These are phyloP conservation scores for Vinca minor DNA, from an alignment of 257 asterid genomes.

Conservation along the genomic window DNA sequence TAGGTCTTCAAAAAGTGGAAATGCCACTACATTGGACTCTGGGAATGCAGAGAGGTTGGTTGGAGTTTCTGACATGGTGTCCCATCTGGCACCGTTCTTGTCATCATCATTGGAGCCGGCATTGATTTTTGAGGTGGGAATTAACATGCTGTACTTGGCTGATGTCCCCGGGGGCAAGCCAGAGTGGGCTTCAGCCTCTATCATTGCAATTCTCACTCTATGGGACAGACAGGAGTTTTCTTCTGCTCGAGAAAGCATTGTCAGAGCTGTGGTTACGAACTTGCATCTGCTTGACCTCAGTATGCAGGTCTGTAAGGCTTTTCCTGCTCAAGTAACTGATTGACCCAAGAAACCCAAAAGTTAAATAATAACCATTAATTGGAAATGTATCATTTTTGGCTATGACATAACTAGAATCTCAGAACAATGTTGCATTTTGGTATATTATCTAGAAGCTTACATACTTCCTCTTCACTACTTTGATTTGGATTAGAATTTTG, in stretches of 20 bases:
- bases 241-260: constrained; percentile 84
- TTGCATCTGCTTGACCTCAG: constrained; percentile 88
- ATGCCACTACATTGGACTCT: constrained; percentile 24
- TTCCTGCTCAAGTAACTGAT: constrained; percentile 13
- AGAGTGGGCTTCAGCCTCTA: constrained; percentile 85
- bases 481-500: neutral
- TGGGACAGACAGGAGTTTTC: constrained; percentile 96
- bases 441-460: neutral
- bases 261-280: constrained; percentile 81
- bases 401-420: neutral
- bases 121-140: constrained; percentile 80
- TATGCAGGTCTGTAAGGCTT: constrained; percentile 58
- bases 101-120: constrained; percentile 84
- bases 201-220: constrained; percentile 75
- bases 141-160: constrained; percentile 83
- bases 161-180: constrained; percentile 95
- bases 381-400: neutral
- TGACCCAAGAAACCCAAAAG: constrained; percentile 4
- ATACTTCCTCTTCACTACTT: neutral
- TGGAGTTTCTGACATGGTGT: constrained; percentile 81
- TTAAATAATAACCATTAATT: neutral
- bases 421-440: neutral
- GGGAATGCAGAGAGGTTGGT: constrained; percentile 60
- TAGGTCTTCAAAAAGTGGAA: constrained; percentile 40
- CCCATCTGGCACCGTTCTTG: constrained; percentile 81